Conservation (phyloP, 192 early-diverging fungal species). For the Backusella luteola region DNA sequence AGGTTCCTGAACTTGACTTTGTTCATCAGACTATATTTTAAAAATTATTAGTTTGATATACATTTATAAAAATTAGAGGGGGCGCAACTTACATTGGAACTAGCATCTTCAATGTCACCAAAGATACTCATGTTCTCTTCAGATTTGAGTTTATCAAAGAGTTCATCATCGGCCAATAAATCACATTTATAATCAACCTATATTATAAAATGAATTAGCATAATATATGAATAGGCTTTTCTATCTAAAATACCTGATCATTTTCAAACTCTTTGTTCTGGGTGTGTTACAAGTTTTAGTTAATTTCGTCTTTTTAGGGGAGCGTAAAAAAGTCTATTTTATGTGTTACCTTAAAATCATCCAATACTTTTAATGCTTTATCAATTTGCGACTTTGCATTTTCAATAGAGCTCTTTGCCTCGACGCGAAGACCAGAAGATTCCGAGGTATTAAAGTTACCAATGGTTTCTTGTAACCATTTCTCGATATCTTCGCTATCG, state of each 20-base stretch:
- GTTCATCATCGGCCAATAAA: slow-evolving; percentile 20
- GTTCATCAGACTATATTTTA: neutral
- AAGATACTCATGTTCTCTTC: slow-evolving; percentile 18
- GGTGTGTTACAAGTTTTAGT: neutral
- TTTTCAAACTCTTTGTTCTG: neutral
- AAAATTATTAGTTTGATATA: neutral
- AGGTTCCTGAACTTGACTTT: neutral
- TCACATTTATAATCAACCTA: slow-evolving; percentile 8
- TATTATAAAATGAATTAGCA: neutral
- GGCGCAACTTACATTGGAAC: neutral
- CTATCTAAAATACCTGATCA: slow-evolving; percentile 1
- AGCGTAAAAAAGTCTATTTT: neutral
- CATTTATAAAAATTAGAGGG: neutral
- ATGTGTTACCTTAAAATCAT: slow-evolving; percentile 10
- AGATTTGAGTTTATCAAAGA: slow-evolving; percentile 13
- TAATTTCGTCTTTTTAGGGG: neutral
- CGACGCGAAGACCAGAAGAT: slow-evolving; percentile 1
- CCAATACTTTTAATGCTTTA: slow-evolving; percentile 14
- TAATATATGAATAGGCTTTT: neutral
- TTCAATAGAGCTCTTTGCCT: slow-evolving; percentile 4
- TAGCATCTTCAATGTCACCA: slow-evolving; percentile 3
- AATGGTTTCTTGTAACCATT: slow-evolving; percentile 8
- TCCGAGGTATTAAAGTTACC: neutral
- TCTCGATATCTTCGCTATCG: slow-evolving; percentile 5
- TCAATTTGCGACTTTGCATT: slow-evolving; percentile 17